Base-by-base conservation (phyloP, 768 basidiomycete species). In the Collybia sordida region DNA sequence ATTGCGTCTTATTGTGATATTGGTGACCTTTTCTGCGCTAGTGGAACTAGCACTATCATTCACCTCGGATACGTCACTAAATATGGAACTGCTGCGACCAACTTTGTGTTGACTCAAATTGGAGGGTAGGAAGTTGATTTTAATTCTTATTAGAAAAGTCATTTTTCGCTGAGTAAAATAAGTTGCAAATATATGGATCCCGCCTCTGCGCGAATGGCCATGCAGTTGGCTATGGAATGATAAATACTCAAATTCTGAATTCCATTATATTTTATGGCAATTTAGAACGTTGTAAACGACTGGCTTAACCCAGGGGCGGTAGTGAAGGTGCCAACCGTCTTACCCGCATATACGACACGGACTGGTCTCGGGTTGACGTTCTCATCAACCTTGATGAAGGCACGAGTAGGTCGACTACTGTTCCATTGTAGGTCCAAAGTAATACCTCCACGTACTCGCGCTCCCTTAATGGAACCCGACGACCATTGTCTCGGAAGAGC, bases 401-500 rank as follows among this genome's bases (percentile, higher is more conserved):
- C 54, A n/a, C 47, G 48, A 15, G 53, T 41, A 0, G 46, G 62
- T 35, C 42, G 46, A 25, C 54, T 56, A 24, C 53, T 45, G 28
- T 44, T 57, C 88, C 88, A 90, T 21, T 64, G 45, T 38, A 90
- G 53, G 53, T 77, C 69, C 3, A 87, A 57, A 3, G 72, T 73
- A 14, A 88, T 75, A 0, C 86, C 87, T 2, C 86, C 85, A 11
- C 88, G 77, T 11, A 84, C 66, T 4, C 83, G 82, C 0, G 80
- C 85, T 8, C 82, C 82, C 44, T 64, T 75, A 22, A 90, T 77
- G n/a, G 72, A 75, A 1, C 88, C 88, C 1, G 74, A 65, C 1
- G 74, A 57, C 88, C 88, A 89, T 49, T 75, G 74, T 2, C 61
- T 44, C 0, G 88, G 88, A 3, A 90, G 70, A 0, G 87, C 80